Evolutionary conservation across 2,329 filamentous ascomycete species (phyloP).

Genomic region (Cryphonectria radicalis): DNA sequence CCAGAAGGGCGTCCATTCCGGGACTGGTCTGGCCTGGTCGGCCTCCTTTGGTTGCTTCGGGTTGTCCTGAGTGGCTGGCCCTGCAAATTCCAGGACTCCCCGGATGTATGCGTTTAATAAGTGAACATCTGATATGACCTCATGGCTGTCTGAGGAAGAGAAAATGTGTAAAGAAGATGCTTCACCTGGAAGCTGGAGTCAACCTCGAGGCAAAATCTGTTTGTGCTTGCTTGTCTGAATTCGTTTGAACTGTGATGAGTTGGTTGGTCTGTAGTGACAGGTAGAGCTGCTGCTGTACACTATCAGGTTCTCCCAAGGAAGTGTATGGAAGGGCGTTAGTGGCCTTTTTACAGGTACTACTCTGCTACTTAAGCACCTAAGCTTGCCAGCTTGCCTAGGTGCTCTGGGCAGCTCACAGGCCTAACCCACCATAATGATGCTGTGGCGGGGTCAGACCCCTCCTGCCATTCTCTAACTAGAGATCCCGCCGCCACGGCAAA

Average conservation of each 20-base stretch:
- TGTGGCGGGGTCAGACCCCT: conserved; percentile 35
- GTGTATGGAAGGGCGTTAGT: conserved; percentile 5
- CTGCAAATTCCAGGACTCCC: neutral
- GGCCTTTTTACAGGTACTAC: no score
- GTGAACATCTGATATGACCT: neutral
- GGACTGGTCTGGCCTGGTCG: conserved; percentile 7
- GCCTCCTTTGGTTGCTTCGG: neutral
- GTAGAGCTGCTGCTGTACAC: neutral
- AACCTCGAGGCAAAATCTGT: conserved; percentile 2
- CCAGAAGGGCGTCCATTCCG: conserved; percentile 71
- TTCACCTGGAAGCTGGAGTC: neutral
- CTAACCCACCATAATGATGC: conserved; percentile 25
- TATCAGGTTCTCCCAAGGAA: neutral
- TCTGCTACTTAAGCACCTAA: neutral
- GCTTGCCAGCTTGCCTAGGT: neutral
- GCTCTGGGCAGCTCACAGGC: conserved; percentile 1
- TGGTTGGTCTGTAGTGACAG: neutral
- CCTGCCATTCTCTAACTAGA: conserved; percentile 38
- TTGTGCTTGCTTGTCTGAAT: neutral
- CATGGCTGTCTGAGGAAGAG: neutral
- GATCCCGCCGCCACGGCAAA: conserved; percentile 8
- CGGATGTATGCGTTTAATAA: neutral
- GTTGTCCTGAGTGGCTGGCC: neutral
- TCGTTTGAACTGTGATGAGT: neutral
- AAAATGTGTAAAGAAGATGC: neutral